Conservation (phyloP, 495 filamentous ascomycete genomes). For the Cairneyella variabilis region DNA sequence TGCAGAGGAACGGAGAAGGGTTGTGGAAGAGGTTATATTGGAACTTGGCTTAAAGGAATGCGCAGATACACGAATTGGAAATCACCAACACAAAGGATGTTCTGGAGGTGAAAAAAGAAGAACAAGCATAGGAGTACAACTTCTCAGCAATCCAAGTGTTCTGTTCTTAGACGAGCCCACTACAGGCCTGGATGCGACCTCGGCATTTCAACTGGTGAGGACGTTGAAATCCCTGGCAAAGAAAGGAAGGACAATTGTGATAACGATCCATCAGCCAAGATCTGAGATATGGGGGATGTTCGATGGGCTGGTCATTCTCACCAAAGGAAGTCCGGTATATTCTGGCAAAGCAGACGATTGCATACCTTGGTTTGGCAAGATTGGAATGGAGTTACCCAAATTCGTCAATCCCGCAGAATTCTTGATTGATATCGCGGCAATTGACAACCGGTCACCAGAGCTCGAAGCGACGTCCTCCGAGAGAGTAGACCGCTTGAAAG, state of each 20-base stretch:
- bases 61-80: constrained; percentile 66
- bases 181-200: constrained; percentile 70
- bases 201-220: constrained; percentile 66
- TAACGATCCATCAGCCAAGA: constrained; percentile 69
- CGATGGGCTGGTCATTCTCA: constrained; percentile 61
- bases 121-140: constrained; percentile 69
- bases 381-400: constrained; percentile 53
- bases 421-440: constrained; percentile 64
- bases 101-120: constrained; percentile 74
- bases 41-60: constrained; percentile 73
- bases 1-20: constrained; percentile 47
- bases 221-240: constrained; percentile 62
- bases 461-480: constrained; percentile 52
- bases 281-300: constrained; percentile 75
- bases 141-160: constrained; percentile 70
- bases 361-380: constrained; percentile 52
- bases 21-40: constrained; percentile 70
- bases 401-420: constrained; percentile 75
- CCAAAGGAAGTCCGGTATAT: constrained; percentile 60
- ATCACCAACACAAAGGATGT: constrained; percentile 64
- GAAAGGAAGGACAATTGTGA: constrained; percentile 66
- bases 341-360: constrained; percentile 50
- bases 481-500: constrained; percentile 51
- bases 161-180: constrained; percentile 75
- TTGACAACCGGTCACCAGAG: constrained; percentile 62